Evolutionary conservation across 2,329 filamentous ascomycete species (phyloP).

Genomic region (Coniochaeta hoffmannii): DNA sequence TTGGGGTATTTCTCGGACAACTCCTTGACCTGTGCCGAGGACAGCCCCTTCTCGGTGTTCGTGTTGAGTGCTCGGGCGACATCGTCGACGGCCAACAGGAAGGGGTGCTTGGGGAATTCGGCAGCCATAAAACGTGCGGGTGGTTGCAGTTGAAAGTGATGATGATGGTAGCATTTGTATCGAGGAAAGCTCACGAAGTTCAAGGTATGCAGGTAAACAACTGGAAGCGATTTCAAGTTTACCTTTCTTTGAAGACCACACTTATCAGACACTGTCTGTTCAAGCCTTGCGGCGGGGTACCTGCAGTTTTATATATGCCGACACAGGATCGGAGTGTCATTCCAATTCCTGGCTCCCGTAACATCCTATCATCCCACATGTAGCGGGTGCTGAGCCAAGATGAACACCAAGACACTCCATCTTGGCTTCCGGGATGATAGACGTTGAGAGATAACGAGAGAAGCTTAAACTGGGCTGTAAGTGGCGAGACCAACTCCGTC

Average conservation of each 20-base stretch:
- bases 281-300: not conserved
- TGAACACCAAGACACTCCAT: not conserved
- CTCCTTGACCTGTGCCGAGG: slow-evolving; percentile 48
- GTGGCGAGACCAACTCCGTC: not conserved
- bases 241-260: not conserved
- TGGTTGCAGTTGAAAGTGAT: slow-evolving; percentile 9
- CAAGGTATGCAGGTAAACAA: not conserved
- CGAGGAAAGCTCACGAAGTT: not conserved
- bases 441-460: not conserved
- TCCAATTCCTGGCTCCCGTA: not conserved
- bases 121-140: slow-evolving; percentile 27
- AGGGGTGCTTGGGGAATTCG: slow-evolving; percentile 48
- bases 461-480: not conserved
- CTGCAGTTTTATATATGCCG: not conserved
- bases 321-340: not conserved
- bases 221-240: not conserved
- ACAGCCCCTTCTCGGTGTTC: slow-evolving; percentile 60
- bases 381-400: not conserved
- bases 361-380: not conserved
- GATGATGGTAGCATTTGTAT: slow-evolving; percentile 1
- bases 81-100: slow-evolving; percentile 53
- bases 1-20: slow-evolving; percentile 53
- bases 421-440: slow-evolving; percentile 1
- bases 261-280: not conserved
- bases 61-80: slow-evolving; percentile 56